Conservation (phyloP, 176 grass and related monocot species). For the Guadua angustifolia region DNA sequence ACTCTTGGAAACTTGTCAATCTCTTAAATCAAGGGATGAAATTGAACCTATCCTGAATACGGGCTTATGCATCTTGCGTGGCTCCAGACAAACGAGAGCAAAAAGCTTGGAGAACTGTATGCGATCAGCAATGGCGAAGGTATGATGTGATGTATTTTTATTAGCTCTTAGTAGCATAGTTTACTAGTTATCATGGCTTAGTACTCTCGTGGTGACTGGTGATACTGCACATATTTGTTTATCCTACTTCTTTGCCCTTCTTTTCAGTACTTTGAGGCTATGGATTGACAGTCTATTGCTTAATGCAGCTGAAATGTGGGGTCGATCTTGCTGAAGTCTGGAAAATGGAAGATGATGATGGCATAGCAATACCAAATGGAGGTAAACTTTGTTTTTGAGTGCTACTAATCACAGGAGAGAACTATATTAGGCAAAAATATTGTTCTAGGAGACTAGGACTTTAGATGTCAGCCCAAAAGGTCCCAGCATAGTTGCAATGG, state of each 20-base stretch:
- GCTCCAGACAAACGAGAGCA: constrained; percentile 54
- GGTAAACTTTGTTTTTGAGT: constrained; percentile 46
- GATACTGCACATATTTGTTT: constrained; percentile 17
- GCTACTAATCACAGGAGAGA: constrained; percentile 25
- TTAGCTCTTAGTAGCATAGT: constrained; percentile 5
- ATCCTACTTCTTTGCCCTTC: background rate
- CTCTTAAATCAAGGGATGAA: constrained; percentile 62
- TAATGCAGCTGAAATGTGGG: constrained; percentile 71
- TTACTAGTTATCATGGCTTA: constrained; percentile 30
- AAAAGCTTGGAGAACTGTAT: constrained; percentile 65
- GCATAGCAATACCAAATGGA: constrained; percentile 25
- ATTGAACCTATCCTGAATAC: constrained; percentile 67
- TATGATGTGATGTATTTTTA: constrained; percentile 47
- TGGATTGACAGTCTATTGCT: constrained; percentile 48
- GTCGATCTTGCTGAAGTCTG: constrained; percentile 71
- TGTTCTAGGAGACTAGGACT: constrained; percentile 39
- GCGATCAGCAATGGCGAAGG: constrained; percentile 62
- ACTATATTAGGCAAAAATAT: constrained; percentile 31
- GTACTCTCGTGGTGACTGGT: constrained; percentile 32
- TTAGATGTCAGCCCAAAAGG: background rate
- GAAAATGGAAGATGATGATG: constrained; percentile 55
- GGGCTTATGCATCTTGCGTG: constrained; percentile 71
- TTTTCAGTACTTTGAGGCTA: constrained; percentile 41
- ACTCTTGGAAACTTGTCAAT: constrained; percentile 62
- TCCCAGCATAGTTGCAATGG: constrained; percentile 27